Base-by-base conservation (phyloP, 202 grass and related monocot species). In the Setaria italica region DNA sequence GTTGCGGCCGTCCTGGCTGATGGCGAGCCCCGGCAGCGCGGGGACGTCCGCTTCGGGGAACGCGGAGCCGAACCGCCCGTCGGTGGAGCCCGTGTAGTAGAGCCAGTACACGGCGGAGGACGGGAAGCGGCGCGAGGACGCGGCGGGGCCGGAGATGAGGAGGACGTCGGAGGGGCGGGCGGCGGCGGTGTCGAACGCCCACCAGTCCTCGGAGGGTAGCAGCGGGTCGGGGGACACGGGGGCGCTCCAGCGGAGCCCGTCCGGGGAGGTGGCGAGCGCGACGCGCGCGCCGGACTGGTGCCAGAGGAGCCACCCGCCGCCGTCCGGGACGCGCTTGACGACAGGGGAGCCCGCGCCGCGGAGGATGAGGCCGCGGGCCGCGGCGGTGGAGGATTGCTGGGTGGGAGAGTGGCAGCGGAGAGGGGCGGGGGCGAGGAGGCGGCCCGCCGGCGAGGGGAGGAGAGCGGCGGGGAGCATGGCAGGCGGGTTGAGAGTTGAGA, bases 261-360 rank as follows among this genome's bases (percentile, higher is more conserved):
- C 88, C 19, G 83, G 50, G 5, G 95, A 98, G 48, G 80, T 80
- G 13, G 91, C 73, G 41, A 98, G 78, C 17, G 91, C 83, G 47
- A 98, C 53, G 43, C 84, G 85, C 41, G 51, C 58, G n/a, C 85
- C 86, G 21, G 67, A 79, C 32, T 87, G 80, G 86, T 92, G 90
- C 95, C 95, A 95, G 86, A 98, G 92, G 54, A 98, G 87, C 95
- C 91, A 98, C 4, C 88, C 88, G 32, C 89, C 67, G 48, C 67
- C 83, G 79, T 33, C 74, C n/a, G 89, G 71, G 64, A 73, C 88
- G 19, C 89, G 88, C 91, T 94, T 95, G 78, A 95, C 88, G 37
- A 95, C 88, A 19, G 91, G 87, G 60, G 72, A 92, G 25, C 93
- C 79, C 33, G 89, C 86, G 41, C 74, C 82, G 81, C 87, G 78